Evolutionary conservation across 306 rosid species (phyloP).

Genomic region (Vigna mungo): DNA sequence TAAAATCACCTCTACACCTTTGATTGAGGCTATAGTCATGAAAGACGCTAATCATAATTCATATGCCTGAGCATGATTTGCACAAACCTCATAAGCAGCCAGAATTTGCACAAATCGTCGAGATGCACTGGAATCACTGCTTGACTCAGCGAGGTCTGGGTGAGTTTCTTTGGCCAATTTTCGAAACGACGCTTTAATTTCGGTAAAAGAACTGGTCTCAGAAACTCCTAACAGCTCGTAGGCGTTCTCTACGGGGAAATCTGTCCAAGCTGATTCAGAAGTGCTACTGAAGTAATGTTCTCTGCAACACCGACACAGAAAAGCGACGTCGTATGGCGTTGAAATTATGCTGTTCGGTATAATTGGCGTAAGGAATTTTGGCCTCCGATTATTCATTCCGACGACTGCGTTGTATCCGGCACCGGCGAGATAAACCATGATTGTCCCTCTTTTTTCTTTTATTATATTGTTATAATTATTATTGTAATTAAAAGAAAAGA

Average conservation of each 20-base stretch:
- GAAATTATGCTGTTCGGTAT: slow-evolving; percentile 34
- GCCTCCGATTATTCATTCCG: slow-evolving; percentile 43
- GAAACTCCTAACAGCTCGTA: slow-evolving; percentile 82
- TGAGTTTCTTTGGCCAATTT: slow-evolving; percentile 96
- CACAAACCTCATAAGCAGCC: slow-evolving; percentile 89
- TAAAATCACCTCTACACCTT: background rate
- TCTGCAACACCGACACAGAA: slow-evolving; percentile 39
- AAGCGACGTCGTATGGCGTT: slow-evolving; percentile 38
- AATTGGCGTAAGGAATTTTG: slow-evolving; percentile 29
- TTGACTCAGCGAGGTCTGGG: slow-evolving; percentile 84
- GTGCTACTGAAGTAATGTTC: slow-evolving; percentile 56
- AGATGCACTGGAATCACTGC: slow-evolving; percentile 62
- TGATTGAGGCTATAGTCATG: background rate
- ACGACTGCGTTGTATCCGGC: slow-evolving; percentile 5
- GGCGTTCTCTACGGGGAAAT: slow-evolving; percentile 68
- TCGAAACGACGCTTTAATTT: slow-evolving; percentile 87
- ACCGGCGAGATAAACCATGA: slow-evolving; percentile 44
- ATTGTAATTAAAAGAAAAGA: background rate
- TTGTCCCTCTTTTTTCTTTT: background rate
- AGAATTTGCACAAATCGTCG: slow-evolving; percentile 84
- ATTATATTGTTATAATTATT: too few relatives aligned
- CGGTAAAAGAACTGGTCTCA: slow-evolving; percentile 74
- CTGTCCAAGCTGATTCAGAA: slow-evolving; percentile 57
- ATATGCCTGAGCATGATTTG: background rate
- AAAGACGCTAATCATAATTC: background rate